Base-by-base conservation (phyloP, 2,329 filamentous ascomycete genomes). In the Fusarium clavum region DNA sequence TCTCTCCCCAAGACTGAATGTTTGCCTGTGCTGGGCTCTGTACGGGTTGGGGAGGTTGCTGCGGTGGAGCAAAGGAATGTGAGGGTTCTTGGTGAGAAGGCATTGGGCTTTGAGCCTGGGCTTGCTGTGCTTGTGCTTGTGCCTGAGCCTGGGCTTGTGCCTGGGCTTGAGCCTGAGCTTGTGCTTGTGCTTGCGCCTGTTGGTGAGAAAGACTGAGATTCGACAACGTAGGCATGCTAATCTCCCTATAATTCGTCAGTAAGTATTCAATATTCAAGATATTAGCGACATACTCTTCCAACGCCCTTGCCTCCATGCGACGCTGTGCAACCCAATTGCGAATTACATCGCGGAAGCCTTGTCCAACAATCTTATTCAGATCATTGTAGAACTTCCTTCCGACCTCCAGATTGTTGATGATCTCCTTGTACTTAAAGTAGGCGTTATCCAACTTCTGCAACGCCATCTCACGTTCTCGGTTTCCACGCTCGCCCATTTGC, bases 301-400 rank as follows among this genome's bases (percentile, higher is more conserved):
- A 79, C 57, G 89, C 88, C 70, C 90, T 88, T 1, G 94, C 94
- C 74, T 98, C 95, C 70, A 91, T 88, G 53, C 94, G 88, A 55
- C 96, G 86, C 76, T 94, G 89, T 29, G 94, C 91, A 1, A 92
- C 92, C 85, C 97, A 98, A 3, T 86, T 87, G 71, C 90, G 90
- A 38, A 93, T 92, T 59, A 85, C 79, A 72, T 98, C 95, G 20
- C 94, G 86, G 78, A 98, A 98, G 12, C 91, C 86, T 40, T 83
- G 83, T 1, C 90, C 91, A 1, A 97, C 92, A 67, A 98, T 94
- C 80, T 92, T 93, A 48, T 92, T 93, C 7, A 99, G 86, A 76
- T 98, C 94, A 73, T 99, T 99, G 83, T 98, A 99, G 78, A 99
- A 99, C 78, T 96, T 98, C 56, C 95, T 86, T 1, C 94, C 96